These are phyloP conservation scores for Chondrostereum purpureum DNA, from an alignment of 1,284 basidiomycete genomes.

Conservation along the genomic window DNA sequence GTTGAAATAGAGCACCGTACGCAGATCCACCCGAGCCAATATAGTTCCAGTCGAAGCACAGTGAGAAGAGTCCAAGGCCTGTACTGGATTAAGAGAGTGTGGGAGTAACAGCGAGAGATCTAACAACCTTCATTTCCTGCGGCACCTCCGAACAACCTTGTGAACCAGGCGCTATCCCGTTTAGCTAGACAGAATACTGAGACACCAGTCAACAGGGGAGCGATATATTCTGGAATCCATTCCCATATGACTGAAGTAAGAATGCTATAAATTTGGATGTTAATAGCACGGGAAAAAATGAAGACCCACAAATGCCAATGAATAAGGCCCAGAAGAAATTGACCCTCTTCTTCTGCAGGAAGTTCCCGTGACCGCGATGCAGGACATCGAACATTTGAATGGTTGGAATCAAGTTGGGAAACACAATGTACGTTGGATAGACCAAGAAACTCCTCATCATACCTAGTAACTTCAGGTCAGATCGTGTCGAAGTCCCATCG, in stretches of 20 bases:
- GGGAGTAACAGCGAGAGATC: too few species aligned
- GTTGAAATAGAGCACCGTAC: constrained; percentile 35
- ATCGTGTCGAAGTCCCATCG: too few species aligned
- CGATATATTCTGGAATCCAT: constrained; percentile 33
- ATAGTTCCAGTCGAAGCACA: constrained; percentile 54
- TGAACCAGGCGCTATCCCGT: constrained; percentile 45
- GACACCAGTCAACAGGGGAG: constrained; percentile 41
- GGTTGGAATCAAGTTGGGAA: constrained; percentile 25
- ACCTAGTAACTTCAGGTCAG: constrained; percentile 8
- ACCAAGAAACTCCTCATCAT: constrained; percentile 21
- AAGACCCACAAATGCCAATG: constrained; percentile 25
- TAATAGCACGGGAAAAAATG: neutral
- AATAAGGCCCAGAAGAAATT: constrained; percentile 40
- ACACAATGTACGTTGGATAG: constrained; percentile 21
- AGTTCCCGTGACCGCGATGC: constrained; percentile 12
- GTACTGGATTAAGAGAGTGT: constrained; percentile 28
- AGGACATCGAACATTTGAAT: constrained; percentile 21
- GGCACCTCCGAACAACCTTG: constrained; percentile 48
- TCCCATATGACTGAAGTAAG: constrained; percentile 31
- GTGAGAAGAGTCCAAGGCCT: constrained; percentile 24
- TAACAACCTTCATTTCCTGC: constrained; percentile 35
- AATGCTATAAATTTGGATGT: neutral
- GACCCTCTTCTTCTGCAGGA: constrained; percentile 28
- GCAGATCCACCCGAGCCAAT: constrained; percentile 39
- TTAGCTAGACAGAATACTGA: constrained; percentile 55